A percentile compares a stretch with the other conserved stretches of the same genome.
Conservation (phyloP, 352 stramenopile species). For the Plasmopara halstedii region DNA sequence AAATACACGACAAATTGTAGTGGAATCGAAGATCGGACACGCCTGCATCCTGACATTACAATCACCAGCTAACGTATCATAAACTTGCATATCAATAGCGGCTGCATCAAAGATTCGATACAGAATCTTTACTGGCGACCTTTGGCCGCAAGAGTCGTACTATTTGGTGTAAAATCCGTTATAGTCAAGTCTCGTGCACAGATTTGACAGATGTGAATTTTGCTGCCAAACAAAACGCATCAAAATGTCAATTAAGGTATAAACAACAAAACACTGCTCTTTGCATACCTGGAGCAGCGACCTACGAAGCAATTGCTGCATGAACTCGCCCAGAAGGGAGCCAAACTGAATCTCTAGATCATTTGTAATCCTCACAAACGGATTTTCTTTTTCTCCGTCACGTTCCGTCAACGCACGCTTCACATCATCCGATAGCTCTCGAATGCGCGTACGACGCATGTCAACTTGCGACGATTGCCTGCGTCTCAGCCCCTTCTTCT, state of each 20-base stretch:
- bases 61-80: constrained; percentile 4
- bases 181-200: constrained; percentile 57
- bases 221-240: constrained; percentile 23
- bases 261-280: not conserved
- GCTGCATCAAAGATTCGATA: constrained; percentile 19
- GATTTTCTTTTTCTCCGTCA: constrained; percentile 60
- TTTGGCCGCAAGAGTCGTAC: constrained; percentile 12
- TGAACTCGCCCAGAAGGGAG: constrained; percentile 80
- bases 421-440: constrained; percentile 72
- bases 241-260: not conserved
- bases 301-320: constrained; percentile 80
- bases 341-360: constrained; percentile 85
- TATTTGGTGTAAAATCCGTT: constrained; percentile 70
- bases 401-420: constrained; percentile 60
- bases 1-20: constrained; percentile 7
- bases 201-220: constrained; percentile 60
- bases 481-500: constrained; percentile 61
- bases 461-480: constrained; percentile 71
- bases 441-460: constrained; percentile 70
- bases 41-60: constrained; percentile 22
- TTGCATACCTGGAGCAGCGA: constrained; percentile 70
- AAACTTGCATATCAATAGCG: constrained; percentile 12
- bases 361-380: constrained; percentile 67
- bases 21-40: not conserved
- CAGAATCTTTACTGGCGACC: constrained; percentile 21